Evolutionary conservation across 2,329 filamentous ascomycete genomes (phyloP), one percentile per base, ranked within the genome.

Genomic region (Furcasterigmium furcatum): DNA sequence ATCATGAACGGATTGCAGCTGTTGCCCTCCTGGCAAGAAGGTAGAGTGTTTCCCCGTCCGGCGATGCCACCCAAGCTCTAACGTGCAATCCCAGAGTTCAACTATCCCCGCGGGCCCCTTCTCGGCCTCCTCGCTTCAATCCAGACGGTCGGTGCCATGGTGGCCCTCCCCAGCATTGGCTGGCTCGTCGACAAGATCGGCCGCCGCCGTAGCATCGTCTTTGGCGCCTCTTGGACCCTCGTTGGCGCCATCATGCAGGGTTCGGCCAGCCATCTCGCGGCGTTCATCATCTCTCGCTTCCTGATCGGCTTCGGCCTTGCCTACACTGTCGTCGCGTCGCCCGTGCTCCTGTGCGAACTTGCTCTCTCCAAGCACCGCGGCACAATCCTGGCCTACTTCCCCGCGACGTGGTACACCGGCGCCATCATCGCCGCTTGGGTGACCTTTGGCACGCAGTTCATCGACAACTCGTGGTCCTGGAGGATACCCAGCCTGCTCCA

Each of bases 401-500:
- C 63, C 29, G 59, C 60, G 5, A 29, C 25, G 18, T 45, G 43
- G 43, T 34, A 24, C 13, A 16, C 53, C 9, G 52, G 52, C 12
- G 48, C 52, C 9, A 45, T 55, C 16, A 38, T 43, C 21, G 52
- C 52, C 4, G 52, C 52, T 2, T 54, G 52, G 52, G 46, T 50
- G 9, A 47, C 45, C 18, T 53, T 48, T 10, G 52, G 52, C 4
- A 40, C 38, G 24, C 24, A 25, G 21, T 24, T 22, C 22, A 40
- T 40, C 8, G 20, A 41, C 16, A 42, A 36, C 35, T 45, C 47
- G 12, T 68, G 65, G 61, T 62, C 60, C 14, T 74, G 71, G 71
- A 61, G 69, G 30, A 67, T 74, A 24, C 71, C 71, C 4, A 71
- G 66, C 2, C 58, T 68, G 32, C 59, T 79, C 3, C 75, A 79